Evolutionary conservation across 495 filamentous ascomycete genomes (phyloP).

Genomic region (Penicillium paradoxum): DNA sequence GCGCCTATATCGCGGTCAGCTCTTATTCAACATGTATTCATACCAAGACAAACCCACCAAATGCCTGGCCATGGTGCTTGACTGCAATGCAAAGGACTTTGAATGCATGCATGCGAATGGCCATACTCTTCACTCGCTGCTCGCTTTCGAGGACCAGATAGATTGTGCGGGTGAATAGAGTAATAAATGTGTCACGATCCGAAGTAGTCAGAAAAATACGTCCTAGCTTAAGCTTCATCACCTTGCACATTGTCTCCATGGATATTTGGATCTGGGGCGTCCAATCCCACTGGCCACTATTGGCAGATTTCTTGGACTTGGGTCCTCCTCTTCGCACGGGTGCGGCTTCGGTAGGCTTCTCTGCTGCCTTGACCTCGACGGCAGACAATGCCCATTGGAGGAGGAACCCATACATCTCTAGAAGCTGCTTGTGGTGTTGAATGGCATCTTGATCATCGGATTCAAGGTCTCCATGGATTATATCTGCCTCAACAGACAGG

Average conservation of each 20-base stretch:
- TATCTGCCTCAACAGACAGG: conserved; percentile 86
- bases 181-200: conserved; percentile 93
- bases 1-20: conserved; percentile 57
- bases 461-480: conserved; percentile 79
- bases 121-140: conserved; percentile 81
- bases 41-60: conserved; percentile 55
- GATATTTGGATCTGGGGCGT: conserved; percentile 80
- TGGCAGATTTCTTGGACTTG: conserved; percentile 72
- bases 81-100: conserved; percentile 95
- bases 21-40: background rate
- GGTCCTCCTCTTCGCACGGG: conserved; percentile 65
- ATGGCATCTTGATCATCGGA: conserved; percentile 84
- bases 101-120: conserved; percentile 93
- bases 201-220: conserved; percentile 94
- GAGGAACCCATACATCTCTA: conserved; percentile 93
- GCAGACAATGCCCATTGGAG: conserved; percentile 92
- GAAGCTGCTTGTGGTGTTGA: conserved; percentile 77
- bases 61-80: conserved; percentile 97
- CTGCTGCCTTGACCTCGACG: conserved; percentile 87
- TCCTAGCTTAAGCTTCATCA: conserved; percentile 84
- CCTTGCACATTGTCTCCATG: conserved; percentile 91
- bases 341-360: conserved; percentile 69
- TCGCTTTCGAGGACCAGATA: conserved; percentile 95
- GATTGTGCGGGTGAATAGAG: conserved; percentile 85
- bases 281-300: conserved; percentile 84